Base-by-base conservation (phyloP, 208 protist species). In the Leishmania gerbilli region DNA sequence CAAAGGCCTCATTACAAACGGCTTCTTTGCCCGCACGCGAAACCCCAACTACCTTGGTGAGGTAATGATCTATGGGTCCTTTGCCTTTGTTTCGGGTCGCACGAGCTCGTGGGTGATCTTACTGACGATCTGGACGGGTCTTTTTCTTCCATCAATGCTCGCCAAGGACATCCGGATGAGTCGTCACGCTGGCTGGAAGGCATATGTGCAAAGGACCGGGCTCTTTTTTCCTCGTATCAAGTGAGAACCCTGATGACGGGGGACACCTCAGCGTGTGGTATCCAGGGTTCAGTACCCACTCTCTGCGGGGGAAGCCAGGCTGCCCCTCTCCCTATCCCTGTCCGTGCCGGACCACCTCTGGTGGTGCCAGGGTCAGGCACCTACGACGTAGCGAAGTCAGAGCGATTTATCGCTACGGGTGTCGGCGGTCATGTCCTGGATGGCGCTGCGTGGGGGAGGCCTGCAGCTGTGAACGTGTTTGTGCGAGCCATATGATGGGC, bases 31-130 rank as follows among this genome's bases (percentile, higher is more conserved):
- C 13, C 89, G 86, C 31, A 88, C 93, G 13, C 81, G 95, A 13
- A 93, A 97, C 76, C 95, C 95, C 17, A 97, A 97, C 65, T 97
- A 97, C 71, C 88, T 97, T 19, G 95, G 95, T 21, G 95, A 97
- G 79, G 92, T 96, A 77, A 92, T 97, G 85, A 94, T 97, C 76
- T 97, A 97, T 76, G 92, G 92, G 37, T 89, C 91, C 0, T 96
- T 97, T 84, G 92, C 93, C 5, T 94, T 86, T 78, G 85, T 96
- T 9, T 94, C 95, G 31, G 77, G 79, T 11, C 67, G 85, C 74
- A 34, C 74, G 21, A 85, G 80, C 53, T 96, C 95, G 19, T 91
- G 88, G 89, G 86, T 71, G 13, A 84, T 96, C 15, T 81, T 96
- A 1, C 86, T 84, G 24, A 88, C 82, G 80, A 86, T 96, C 34